Conservation (phyloP, 768 basidiomycete genomes). For the Xerocomellus dryophilus region DNA sequence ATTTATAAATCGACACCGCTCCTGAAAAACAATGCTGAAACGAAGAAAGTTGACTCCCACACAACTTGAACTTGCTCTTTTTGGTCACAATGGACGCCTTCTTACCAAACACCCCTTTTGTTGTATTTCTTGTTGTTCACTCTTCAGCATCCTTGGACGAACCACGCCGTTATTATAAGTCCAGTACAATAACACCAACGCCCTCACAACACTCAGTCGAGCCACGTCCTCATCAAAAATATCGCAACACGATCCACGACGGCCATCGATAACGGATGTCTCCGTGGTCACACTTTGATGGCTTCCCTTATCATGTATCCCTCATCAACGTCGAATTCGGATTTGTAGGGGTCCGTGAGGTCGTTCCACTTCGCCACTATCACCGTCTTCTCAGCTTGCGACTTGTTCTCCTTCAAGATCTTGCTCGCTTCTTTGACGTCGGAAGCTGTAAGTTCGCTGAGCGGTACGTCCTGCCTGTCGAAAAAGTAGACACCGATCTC, state of each 20-base stretch:
- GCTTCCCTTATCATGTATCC: neutral
- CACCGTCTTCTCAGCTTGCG: slow-evolving; percentile 4
- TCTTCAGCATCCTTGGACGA: too few species aligned
- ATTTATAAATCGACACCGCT: slow-evolving; percentile 22
- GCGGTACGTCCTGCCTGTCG: neutral
- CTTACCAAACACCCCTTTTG: slow-evolving; percentile 1
- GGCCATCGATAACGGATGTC: slow-evolving; percentile 10
- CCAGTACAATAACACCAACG: slow-evolving; percentile 13
- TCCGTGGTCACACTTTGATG: slow-evolving; percentile 10
- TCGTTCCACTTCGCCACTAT: neutral
- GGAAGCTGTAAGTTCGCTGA: neutral
- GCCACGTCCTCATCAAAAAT: neutral
- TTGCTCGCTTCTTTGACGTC: neutral
- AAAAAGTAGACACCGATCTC: neutral
- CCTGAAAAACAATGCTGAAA: slow-evolving; percentile 20
- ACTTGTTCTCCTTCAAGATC: slow-evolving; percentile 7
- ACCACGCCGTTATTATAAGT: slow-evolving; percentile 8
- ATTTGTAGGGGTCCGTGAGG: neutral
- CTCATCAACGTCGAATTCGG: neutral
- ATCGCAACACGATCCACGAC: slow-evolving; percentile 16
- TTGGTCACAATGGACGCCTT: slow-evolving; percentile 18
- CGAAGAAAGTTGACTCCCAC: slow-evolving; percentile 8
- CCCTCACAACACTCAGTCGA: slow-evolving; percentile 8
- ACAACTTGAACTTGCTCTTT: slow-evolving; percentile 13
- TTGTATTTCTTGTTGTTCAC: slow-evolving; percentile 17